Evolutionary conservation across 139 green algal species (phyloP), one percentile per base, ranked within the genome.

Genomic region (Chlorella vulgaris): DNA sequence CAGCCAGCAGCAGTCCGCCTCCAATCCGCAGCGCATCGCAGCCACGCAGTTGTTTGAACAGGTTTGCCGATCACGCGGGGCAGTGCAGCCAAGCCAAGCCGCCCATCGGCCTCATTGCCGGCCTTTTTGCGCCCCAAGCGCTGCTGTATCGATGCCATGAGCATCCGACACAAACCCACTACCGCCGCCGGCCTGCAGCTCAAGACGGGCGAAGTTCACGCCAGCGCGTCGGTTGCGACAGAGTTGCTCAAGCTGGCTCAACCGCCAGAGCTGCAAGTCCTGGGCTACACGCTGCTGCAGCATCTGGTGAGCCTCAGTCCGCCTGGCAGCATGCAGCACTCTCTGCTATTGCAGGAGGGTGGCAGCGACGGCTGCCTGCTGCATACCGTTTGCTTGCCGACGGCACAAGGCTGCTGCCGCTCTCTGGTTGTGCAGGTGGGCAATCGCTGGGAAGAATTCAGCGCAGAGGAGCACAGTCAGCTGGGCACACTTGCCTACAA

Each of bases 261-360:
- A 29, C 81, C 81, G 1, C 5, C 88, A 4, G 87, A 92, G 66
- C 84, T 86, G 28, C 86, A 90, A 73, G 78, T 90, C 35, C 74
- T 91, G 81, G 88, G 88, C 0, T 91, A 87, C 66, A 67, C 69
- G 42, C 61, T 92, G 19, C 86, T 92, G 36, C 86, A 91, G 69
- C 74, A 91, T 60, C 35, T 91, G 77, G 88, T 89, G 58, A 51
- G 85, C 4, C 26, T 10, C 7, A 7, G 29, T 43, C 29, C 61
- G 29, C 61, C 61, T n/a, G n/a, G n/a, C n/a, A 3, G 5, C 29
- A 29, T 31, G 13, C 21, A 42, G 31, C 24, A 31, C 15, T 10
- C 47, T 24, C 47, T 55, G 47, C 13, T 15, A 55, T 10, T 15
- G 47, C 15, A 55, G 47, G 47, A 55, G 47, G 47, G 47, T 55